Percentiles rank a stretch among this genome's conserved stretches.
Evolutionary conservation across 805 yeast species (phyloP).

Genomic region (Candida taoyuanica): DNA sequence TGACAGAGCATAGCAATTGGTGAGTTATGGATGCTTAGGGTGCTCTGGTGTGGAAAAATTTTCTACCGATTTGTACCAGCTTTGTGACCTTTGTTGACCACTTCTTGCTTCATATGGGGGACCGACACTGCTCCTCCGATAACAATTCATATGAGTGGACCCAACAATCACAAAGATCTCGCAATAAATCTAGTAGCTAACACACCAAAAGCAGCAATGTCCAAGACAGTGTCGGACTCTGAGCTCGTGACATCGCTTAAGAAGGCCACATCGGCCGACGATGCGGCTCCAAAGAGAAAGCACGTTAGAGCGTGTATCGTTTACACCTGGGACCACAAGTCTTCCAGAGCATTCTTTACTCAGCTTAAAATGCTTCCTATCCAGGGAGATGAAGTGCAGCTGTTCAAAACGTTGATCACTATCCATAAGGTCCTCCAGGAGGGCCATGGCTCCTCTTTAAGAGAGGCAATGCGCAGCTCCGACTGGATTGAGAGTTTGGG

Average conservation of each 20-base stretch:
- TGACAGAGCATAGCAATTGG: too few relatives aligned
- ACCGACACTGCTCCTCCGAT: too few relatives aligned
- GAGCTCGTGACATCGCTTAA: constrained; percentile 41
- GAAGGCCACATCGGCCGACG: constrained; percentile 84
- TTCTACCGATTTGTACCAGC: too few relatives aligned
- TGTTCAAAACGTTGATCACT: constrained; percentile 80
- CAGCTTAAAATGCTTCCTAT: constrained; percentile 74
- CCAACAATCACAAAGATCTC: too few relatives aligned
- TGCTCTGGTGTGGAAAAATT: too few relatives aligned
- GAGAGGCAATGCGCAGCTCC: constrained; percentile 73
- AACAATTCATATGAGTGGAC: neutral
- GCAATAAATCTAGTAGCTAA: neutral
- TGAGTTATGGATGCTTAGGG: too few relatives aligned
- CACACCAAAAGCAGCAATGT: constrained; percentile 15
- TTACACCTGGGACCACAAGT: constrained; percentile 92
- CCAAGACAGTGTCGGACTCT: constrained; percentile 29
- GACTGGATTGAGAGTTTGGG: constrained; percentile 76
- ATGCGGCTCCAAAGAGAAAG: constrained; percentile 90
- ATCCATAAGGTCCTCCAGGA: constrained; percentile 94
- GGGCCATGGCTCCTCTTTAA: constrained; percentile 84
- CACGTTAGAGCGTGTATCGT: constrained; percentile 95
- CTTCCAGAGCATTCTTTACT: constrained; percentile 81
- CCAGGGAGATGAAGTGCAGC: constrained; percentile 74
- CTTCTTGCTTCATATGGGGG: too few relatives aligned
- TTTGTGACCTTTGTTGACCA: too few relatives aligned